These are phyloP conservation scores for Astrephomene gubernaculifera DNA, from an alignment of 139 green algal species.

Conservation along the genomic window DNA sequence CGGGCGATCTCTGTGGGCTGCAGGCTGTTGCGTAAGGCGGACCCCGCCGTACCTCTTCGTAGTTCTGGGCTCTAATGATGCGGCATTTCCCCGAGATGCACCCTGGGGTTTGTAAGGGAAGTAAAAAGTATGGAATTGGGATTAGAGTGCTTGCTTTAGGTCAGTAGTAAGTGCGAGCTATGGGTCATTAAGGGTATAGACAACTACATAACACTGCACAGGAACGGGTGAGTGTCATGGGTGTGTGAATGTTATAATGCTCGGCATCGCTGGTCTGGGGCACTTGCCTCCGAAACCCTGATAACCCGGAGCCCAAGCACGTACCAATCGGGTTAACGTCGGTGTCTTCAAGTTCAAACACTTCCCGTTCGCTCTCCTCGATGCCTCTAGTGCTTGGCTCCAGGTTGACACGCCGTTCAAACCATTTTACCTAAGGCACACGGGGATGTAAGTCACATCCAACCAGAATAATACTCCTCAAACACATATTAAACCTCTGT, in stretches of 20 bases:
- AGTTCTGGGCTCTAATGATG: slow-evolving; percentile 40
- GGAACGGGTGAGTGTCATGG: no score
- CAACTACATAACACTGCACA: no score
- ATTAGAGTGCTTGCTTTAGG: no score
- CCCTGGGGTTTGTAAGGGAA: no score
- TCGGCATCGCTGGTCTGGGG: no score
- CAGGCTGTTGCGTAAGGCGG: no score
- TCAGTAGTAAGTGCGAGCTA: no score
- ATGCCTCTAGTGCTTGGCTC: slow-evolving; percentile 56
- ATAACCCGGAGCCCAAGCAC: not conserved
- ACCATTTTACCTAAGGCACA: slow-evolving; percentile 59
- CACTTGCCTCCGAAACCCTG: not conserved
- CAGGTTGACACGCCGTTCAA: slow-evolving; percentile 58
- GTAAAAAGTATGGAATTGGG: no score
- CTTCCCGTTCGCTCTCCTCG: slow-evolving; percentile 55
- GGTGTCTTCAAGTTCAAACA: slow-evolving; percentile 59
- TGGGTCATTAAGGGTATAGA: no score
- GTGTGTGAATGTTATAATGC: no score
- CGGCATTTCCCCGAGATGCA: slow-evolving; percentile 61
- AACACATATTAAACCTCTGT: not conserved
- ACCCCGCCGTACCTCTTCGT: slow-evolving; percentile 62
- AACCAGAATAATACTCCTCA: not conserved
- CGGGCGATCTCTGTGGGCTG: no score
- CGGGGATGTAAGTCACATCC: not conserved
- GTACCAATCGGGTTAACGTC: slow-evolving; percentile 50